Percentiles rank a stretch among this genome's conserved stretches.
These are phyloP conservation scores for Lentinula novae-zelandiae DNA, from an alignment of 1,284 basidiomycete genomes.

Conservation along the genomic window DNA sequence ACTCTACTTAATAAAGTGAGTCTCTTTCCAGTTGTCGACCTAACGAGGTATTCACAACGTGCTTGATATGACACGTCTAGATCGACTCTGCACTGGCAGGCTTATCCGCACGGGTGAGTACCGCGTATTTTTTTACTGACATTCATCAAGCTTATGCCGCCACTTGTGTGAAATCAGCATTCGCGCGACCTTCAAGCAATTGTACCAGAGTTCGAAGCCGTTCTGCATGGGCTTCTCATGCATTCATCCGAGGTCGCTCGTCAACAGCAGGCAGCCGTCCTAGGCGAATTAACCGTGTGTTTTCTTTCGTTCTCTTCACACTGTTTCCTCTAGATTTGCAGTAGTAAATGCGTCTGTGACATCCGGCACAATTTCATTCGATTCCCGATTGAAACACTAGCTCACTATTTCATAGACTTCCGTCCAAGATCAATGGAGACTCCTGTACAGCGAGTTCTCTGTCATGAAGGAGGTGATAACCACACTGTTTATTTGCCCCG, in stretches of 20 bases:
- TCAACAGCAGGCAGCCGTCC: not conserved
- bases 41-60: not conserved
- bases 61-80: not conserved
- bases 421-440: constrained; percentile 5
- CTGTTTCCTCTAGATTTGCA: not conserved
- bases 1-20: not conserved
- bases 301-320: not conserved
- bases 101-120: constrained; percentile 1
- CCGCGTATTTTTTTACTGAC: not conserved
- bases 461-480: constrained; percentile 4
- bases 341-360: too few species aligned
- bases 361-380: too few species aligned
- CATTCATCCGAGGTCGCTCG: not conserved
- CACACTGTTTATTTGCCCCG: not conserved
- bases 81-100: constrained; percentile 1
- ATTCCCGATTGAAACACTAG: too few species aligned
- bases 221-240: not conserved
- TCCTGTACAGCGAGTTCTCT: constrained; percentile 1
- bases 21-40: not conserved
- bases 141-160: too few species aligned
- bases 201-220: not conserved
- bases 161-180: not conserved
- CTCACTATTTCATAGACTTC: not conserved
- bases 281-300: not conserved
- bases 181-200: not conserved